Percentiles rank a stretch among this genome's conserved stretches.
These are phyloP conservation scores for Paracorniculantispora psalliotae DNA, from an alignment of 2,329 filamentous ascomycete species.

Conservation along the genomic window DNA sequence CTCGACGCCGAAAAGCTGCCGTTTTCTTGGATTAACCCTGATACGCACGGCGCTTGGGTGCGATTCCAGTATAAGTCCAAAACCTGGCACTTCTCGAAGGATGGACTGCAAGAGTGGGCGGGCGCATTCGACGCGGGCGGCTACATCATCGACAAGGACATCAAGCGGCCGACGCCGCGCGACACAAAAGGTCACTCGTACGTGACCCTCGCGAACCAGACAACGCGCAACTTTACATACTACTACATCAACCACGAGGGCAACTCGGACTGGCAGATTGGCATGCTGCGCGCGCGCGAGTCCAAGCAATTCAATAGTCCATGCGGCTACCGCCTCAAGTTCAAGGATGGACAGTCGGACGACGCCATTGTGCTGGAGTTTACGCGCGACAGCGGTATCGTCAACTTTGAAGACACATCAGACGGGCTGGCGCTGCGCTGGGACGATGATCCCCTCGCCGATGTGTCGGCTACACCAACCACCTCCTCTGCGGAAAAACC, in stretches of 20 bases:
- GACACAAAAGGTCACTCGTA: conserved; percentile 12
- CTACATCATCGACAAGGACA: neutral
- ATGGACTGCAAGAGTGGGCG: conserved; percentile 16
- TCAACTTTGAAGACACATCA: neutral
- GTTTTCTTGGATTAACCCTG: conserved; percentile 21
- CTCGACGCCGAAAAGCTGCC: conserved; percentile 15
- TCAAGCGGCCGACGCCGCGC: neutral
- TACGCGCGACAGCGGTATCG: neutral
- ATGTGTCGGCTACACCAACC: neutral
- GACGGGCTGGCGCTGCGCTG: neutral
- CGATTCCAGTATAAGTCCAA: conserved; percentile 18
- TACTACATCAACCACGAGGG: conserved; percentile 14
- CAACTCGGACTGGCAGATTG: neutral
- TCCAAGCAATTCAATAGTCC: neutral
- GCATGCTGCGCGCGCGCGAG: neutral
- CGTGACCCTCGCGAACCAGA: conserved; percentile 23
- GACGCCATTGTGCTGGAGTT: neutral
- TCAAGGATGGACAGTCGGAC: neutral
- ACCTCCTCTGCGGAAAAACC: neutral
- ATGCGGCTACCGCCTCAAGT: neutral
- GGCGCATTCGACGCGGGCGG: conserved; percentile 11
- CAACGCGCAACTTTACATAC: conserved; percentile 15
- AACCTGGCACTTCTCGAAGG: conserved; percentile 20
- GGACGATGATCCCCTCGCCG: neutral
- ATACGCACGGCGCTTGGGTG: conserved; percentile 13